phyloP scores from a whole-genome alignment of 2,329 filamentous ascomycete genomes.

The Sphaerulina vaccinii region DNA sequence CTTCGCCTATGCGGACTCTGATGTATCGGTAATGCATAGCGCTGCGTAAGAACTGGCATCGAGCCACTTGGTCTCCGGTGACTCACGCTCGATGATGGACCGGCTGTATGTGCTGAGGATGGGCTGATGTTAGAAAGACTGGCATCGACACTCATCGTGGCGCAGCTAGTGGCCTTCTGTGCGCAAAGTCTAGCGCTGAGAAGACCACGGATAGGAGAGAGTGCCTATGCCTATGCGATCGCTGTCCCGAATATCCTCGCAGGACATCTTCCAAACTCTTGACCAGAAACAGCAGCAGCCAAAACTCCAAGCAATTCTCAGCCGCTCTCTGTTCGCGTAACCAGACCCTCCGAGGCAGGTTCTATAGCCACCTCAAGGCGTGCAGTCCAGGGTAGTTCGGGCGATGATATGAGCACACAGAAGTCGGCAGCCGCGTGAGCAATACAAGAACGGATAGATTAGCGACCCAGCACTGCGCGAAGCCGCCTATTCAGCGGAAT shows the following conservation, averaged over 20 bases:
- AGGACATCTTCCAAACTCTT: slow-evolving; percentile 32
- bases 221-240: slow-evolving; percentile 40
- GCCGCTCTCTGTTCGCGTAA: slow-evolving; percentile 19
- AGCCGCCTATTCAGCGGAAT: slow-evolving; percentile 16
- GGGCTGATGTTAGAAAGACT: slow-evolving; percentile 23
- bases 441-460: slow-evolving; percentile 25
- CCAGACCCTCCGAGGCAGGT: background rate
- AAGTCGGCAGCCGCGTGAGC: slow-evolving; percentile 22
- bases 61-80: slow-evolving; percentile 15
- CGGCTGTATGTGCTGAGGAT: slow-evolving; percentile 15
- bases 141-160: slow-evolving; percentile 34
- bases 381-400: slow-evolving; percentile 3
- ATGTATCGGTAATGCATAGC: slow-evolving; percentile 36
- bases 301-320: slow-evolving; percentile 9
- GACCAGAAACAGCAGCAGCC: slow-evolving; percentile 19
- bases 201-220: slow-evolving; percentile 30
- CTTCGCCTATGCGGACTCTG: slow-evolving; percentile 19
- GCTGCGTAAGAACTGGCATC: slow-evolving; percentile 34
- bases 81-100: slow-evolving; percentile 13
- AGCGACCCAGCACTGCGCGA: slow-evolving; percentile 17
- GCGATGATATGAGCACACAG: slow-evolving; percentile 15
- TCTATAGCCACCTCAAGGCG: slow-evolving; percentile 4
- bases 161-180: slow-evolving; percentile 7
- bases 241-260: slow-evolving; percentile 31
- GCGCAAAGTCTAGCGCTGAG: slow-evolving; percentile 19